Base-by-base conservation (phyloP, 2,329 filamentous ascomycete genomes). In the Talaromyces islandicus region DNA sequence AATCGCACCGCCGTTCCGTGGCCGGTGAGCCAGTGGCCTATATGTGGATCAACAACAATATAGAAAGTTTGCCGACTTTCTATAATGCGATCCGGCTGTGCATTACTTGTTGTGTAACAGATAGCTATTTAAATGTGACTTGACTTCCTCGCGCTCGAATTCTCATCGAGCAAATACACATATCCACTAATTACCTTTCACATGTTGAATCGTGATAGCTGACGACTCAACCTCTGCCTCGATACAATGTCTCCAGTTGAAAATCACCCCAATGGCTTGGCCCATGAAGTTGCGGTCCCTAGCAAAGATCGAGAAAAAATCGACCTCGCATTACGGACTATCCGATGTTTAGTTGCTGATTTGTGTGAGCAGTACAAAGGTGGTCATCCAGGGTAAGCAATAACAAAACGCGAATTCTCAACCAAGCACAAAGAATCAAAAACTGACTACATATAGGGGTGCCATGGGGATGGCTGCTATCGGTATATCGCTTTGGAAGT, bases 341-440 rank as follows among this genome's bases (percentile, higher is more conserved):
- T 88, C 68, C 78, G 87, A 58, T 75, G 83, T 55, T 73, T 89
- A 30, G 86, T 89, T 61, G 85, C 87, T 51, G 87, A 90, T 68
- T 73, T 90, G 3, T 89, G 86, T 66, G 81, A 89, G 69, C 86
- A 89, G 64, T 90, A 88, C 72, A 84, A 84, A 63, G 86, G 86
- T 38, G 87, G 87, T 0, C 87, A 89, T 68, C 87, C 86, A 19
- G 87, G 86, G 83, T 86, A 76, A 65, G 78, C n/a, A 29, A 4
- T 32, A 38, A n/a, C 35, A 0, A 38, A n/a, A 38, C 17, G 14
- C 4, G 2, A 14, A 38, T 38, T 12, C 24, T 24, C 50, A 25
- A 4, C 9, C 24, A 21, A 14, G 25, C 1, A 14, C 25, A 19
- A 38, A 48, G 3, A 17, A 50, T n/a, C 1, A 35, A 56, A 57